phyloP scores from a whole-genome alignment of 139 green algal species.

The Desmodesmus armatus region DNA sequence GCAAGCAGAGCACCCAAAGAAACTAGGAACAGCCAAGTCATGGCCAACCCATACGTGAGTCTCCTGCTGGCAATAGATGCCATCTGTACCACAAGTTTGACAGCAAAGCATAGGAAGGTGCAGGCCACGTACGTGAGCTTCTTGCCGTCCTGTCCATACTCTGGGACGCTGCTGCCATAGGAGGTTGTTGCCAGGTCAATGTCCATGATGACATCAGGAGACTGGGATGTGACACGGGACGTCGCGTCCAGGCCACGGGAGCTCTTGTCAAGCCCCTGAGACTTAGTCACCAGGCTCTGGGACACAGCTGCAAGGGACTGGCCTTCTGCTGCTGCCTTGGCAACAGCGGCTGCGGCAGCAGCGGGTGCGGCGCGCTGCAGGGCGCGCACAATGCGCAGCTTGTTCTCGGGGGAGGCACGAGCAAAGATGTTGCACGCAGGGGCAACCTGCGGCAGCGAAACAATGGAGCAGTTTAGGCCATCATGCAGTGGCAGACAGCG shows the following conservation, averaged over 20 bases:
- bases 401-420: conserved; percentile 72
- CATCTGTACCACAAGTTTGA: neutral
- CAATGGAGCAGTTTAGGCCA: too few relatives aligned
- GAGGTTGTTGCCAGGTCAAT: neutral
- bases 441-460: too few relatives aligned
- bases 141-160: neutral
- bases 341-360: neutral
- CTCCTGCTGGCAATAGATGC: neutral
- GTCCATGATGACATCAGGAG: neutral
- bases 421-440: conserved; percentile 70
- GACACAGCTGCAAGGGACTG: neutral
- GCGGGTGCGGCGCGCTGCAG: conserved; percentile 37
- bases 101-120: neutral
- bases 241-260: neutral
- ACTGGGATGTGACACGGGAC: neutral
- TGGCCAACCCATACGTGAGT: neutral
- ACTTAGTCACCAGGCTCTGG: too few relatives aligned
- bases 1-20: neutral
- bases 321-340: neutral
- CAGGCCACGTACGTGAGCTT: neutral
- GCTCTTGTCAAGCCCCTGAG: neutral
- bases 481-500: too few relatives aligned
- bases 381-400: conserved; percentile 68
- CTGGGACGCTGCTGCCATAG: neutral
- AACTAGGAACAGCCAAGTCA: neutral